These are phyloP conservation scores for Cytospora schulzeri DNA, from an alignment of 2,329 filamentous ascomycete species.

Conservation along the genomic window DNA sequence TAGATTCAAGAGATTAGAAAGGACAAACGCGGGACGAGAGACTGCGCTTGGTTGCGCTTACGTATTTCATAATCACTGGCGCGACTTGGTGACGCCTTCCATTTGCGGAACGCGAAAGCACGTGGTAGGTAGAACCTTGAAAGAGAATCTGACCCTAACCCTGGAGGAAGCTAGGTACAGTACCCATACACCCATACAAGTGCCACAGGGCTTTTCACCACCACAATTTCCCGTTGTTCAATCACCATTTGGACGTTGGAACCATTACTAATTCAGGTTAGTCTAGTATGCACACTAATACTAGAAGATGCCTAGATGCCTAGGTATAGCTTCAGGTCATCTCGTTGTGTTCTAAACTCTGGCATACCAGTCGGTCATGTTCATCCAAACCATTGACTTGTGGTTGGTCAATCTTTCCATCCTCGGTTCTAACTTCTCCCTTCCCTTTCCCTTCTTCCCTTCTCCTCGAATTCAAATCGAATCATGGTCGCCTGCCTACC, in stretches of 20 bases:
- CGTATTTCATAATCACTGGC: conserved; percentile 8
- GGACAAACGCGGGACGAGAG: neutral
- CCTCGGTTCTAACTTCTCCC: too few species aligned
- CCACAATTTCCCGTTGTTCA: too few species aligned
- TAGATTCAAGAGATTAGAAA: neutral
- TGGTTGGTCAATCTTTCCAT: too few species aligned
- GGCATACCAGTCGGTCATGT: neutral
- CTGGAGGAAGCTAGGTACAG: neutral
- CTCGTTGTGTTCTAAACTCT: neutral
- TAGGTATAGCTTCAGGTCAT: neutral
- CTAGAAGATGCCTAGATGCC: too few species aligned
- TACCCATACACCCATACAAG: too few species aligned
- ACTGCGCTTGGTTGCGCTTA: conserved; percentile 13
- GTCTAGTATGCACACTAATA: neutral
- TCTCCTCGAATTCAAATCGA: neutral
- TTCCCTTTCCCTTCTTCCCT: too few species aligned
- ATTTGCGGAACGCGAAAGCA: conserved; percentile 18
- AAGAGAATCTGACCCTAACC: neutral
- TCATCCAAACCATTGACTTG: neutral
- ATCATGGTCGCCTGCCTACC: neutral
- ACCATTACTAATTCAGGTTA: neutral
- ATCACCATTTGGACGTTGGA: too few species aligned
- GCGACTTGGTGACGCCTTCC: conserved; percentile 10
- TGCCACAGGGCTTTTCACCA: too few species aligned
- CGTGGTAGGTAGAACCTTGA: conserved; percentile 1